Evolutionary conservation across 176 grass and related monocot species (phyloP).

Genomic region (Secale cereale): DNA sequence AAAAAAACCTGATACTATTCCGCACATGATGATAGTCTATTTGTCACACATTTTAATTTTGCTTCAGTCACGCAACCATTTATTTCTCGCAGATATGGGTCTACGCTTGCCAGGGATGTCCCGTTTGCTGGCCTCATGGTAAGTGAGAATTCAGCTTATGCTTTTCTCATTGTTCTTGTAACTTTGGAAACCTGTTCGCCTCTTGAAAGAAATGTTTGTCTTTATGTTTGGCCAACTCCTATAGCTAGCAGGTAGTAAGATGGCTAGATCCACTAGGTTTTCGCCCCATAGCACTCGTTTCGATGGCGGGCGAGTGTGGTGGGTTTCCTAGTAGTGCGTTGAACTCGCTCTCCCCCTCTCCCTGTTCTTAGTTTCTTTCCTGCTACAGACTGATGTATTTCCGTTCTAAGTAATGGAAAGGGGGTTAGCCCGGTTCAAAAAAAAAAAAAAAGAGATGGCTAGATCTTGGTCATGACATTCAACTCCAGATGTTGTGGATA

Average conservation of each 20-base stretch:
- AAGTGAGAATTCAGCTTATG: slow-evolving; percentile 24
- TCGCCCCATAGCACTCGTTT: too few species aligned
- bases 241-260: slow-evolving; percentile 2
- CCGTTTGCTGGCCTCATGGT: slow-evolving; percentile 98
- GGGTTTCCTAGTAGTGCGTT: too few species aligned
- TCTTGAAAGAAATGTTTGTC: neutral
- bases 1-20: neutral
- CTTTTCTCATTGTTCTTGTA: slow-evolving; percentile 11
- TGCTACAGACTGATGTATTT: too few species aligned
- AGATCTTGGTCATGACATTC: neutral
- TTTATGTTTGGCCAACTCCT: slow-evolving; percentile 9
- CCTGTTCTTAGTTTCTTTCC: too few species aligned
- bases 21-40: slow-evolving; percentile 12
- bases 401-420: too few species aligned
- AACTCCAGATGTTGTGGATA: neutral
- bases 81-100: slow-evolving; percentile 71
- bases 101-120: slow-evolving; percentile 96
- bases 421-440: too few species aligned
- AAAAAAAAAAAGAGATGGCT: too few species aligned
- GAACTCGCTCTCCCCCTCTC: too few species aligned
- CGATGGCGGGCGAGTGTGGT: too few species aligned
- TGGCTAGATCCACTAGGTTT: neutral
- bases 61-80: slow-evolving; percentile 12
- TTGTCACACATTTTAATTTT: slow-evolving; percentile 7
- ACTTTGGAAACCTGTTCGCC: slow-evolving; percentile 9